These are phyloP conservation scores for Aaosphaeria pasadenensis DNA, from an alignment of 2,329 filamentous ascomycete species.

Conservation along the genomic window DNA sequence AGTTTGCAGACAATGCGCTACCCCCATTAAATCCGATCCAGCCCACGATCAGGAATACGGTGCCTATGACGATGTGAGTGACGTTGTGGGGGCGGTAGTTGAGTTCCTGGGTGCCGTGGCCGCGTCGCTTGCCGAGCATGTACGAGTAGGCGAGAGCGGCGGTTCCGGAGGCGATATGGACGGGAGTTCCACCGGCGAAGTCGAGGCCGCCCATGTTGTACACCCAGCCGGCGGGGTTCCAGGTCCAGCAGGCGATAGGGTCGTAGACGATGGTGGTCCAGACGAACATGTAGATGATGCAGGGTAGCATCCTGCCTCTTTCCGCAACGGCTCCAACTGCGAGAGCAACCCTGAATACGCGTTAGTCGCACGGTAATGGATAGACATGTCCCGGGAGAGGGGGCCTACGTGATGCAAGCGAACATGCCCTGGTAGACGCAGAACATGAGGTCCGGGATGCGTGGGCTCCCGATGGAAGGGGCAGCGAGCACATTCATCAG, in stretches of 20 bases:
- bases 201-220: slow-evolving; percentile 77
- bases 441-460: slow-evolving; percentile 80
- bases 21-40: slow-evolving; percentile 97
- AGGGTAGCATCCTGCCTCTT: slow-evolving; percentile 82
- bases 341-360: slow-evolving; percentile 64
- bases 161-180: slow-evolving; percentile 80
- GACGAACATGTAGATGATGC: slow-evolving; percentile 88
- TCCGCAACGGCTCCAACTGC: slow-evolving; percentile 84
- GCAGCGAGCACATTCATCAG: slow-evolving; percentile 71
- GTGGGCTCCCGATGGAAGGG: slow-evolving; percentile 69
- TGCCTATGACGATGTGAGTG: slow-evolving; percentile 87
- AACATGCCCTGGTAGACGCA: slow-evolving; percentile 89
- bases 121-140: slow-evolving; percentile 82
- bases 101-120: slow-evolving; percentile 81
- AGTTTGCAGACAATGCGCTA: slow-evolving; percentile 74
- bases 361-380: slow-evolving; percentile 3
- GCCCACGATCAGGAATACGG: slow-evolving; percentile 90
- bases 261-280: slow-evolving; percentile 91
- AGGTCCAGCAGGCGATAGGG: slow-evolving; percentile 92
- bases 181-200: slow-evolving; percentile 86
- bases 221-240: slow-evolving; percentile 81
- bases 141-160: slow-evolving; percentile 87
- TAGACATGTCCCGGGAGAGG: not conserved
- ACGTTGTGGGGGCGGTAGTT: slow-evolving; percentile 94
- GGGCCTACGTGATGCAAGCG: slow-evolving; percentile 75